phyloP scores from a whole-genome alignment of 345 rosid genomes.

The Dipteronia dyeriana region DNA sequence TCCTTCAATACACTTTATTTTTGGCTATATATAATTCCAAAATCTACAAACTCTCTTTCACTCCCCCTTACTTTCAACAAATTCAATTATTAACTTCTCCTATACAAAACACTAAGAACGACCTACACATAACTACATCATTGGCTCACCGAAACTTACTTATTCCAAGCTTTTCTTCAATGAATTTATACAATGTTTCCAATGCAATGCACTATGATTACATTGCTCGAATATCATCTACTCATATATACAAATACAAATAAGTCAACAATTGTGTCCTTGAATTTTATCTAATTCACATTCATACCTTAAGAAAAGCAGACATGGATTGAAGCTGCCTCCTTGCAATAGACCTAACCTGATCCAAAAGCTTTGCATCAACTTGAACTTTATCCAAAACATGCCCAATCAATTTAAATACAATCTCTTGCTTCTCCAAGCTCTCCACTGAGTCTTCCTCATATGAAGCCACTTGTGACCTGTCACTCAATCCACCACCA shows the following conservation, averaged over 20 bases:
- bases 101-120: neutral
- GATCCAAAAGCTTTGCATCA: slow-evolving; percentile 76
- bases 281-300: neutral
- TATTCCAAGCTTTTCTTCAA: neutral
- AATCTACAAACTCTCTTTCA: neutral
- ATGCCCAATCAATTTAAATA: slow-evolving; percentile 78
- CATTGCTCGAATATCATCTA: neutral
- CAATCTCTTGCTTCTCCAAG: slow-evolving; percentile 92
- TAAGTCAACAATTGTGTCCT: neutral
- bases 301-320: slow-evolving; percentile 85
- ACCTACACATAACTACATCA: neutral
- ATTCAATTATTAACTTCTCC: slow-evolving; percentile 2
- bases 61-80: neutral
- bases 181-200: neutral
- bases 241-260: neutral
- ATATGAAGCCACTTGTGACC: slow-evolving; percentile 65
- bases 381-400: slow-evolving; percentile 64
- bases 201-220: neutral
- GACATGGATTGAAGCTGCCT: slow-evolving; percentile 90
- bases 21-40: neutral
- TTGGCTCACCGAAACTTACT: neutral
- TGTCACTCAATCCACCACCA: slow-evolving; percentile 58
- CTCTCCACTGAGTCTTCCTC: slow-evolving; percentile 88
- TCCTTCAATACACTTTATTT: neutral
- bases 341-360: slow-evolving; percentile 68